Evolutionary conservation across 345 rosid species (phyloP).

Genomic region (Sonneratia caseolaris): DNA sequence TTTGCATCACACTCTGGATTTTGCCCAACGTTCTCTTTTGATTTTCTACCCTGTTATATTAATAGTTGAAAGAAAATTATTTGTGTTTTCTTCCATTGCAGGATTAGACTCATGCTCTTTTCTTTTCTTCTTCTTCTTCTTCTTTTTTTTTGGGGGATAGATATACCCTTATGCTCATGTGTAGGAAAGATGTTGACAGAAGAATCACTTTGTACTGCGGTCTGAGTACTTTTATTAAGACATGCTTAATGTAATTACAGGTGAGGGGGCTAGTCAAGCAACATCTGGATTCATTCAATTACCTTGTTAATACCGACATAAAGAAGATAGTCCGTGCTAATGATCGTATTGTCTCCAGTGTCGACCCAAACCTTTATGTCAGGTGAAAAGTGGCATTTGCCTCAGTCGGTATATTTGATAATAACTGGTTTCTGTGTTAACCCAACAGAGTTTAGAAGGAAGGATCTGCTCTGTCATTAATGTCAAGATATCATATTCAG

Average conservation of each 20-base stretch:
- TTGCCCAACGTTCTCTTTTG: background rate
- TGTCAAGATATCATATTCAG: background rate
- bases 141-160: too few relatives aligned
- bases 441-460: too few relatives aligned
- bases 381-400: slow-evolving; percentile 23
- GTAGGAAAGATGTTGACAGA: background rate
- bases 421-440: background rate
- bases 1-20: background rate
- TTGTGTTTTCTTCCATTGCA: background rate
- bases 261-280: slow-evolving; percentile 93
- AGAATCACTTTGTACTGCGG: background rate
- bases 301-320: slow-evolving; percentile 63
- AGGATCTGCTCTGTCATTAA: background rate
- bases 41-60: background rate
- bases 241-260: slow-evolving; percentile 21
- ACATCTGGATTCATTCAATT: slow-evolving; percentile 81
- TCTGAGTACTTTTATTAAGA: background rate
- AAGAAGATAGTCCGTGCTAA: slow-evolving; percentile 83
- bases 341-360: slow-evolving; percentile 34
- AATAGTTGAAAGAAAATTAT: background rate
- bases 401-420: background rate
- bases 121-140: too few relatives aligned
- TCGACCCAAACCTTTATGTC: slow-evolving; percentile 49
- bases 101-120: background rate
- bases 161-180: too few relatives aligned